phyloP scores from a whole-genome alignment of 1,284 basidiomycete species.

The Ceratobasidium sp. region DNA sequence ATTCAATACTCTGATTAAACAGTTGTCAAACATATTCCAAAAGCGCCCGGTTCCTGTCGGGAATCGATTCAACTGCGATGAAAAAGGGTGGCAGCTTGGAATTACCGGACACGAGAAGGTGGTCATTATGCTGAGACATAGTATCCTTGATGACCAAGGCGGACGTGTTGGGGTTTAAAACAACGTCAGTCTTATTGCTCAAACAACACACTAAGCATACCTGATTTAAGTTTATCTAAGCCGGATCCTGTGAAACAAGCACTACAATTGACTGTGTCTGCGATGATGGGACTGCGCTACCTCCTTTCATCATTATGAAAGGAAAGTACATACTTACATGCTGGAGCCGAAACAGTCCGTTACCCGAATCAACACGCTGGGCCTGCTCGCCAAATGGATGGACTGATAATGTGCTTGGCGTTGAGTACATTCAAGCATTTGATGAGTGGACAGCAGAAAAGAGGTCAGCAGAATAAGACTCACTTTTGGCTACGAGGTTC shows the following conservation, averaged over 20 bases:
- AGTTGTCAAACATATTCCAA: too few relatives aligned
- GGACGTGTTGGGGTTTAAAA: not conserved
- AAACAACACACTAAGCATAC: not conserved
- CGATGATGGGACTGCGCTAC: slow-evolving; percentile 7
- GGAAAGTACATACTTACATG: not conserved
- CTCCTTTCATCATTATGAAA: slow-evolving; percentile 28
- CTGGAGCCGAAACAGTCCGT: slow-evolving; percentile 17
- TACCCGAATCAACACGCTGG: not conserved
- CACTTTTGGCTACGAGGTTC: too few relatives aligned
- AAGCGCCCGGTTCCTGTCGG: too few relatives aligned
- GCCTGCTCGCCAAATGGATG: slow-evolving; percentile 60
- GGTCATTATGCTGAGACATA: not conserved
- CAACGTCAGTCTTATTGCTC: not conserved
- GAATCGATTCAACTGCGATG: slow-evolving; percentile 42
- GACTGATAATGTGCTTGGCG: slow-evolving; percentile 59
- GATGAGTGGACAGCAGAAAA: slow-evolving; percentile 53
- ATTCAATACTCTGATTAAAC: too few relatives aligned
- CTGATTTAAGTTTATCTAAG: not conserved
- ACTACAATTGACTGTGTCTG: slow-evolving; percentile 9
- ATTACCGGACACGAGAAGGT: slow-evolving; percentile 5
- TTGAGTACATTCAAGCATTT: slow-evolving; percentile 59
- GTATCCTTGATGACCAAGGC: not conserved
- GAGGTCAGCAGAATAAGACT: not conserved
- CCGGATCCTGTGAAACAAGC: slow-evolving; percentile 2
- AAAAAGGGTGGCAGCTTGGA: slow-evolving; percentile 25